These are phyloP conservation scores for Pachyrhizus erosus DNA, from an alignment of 306 rosid genomes.

Conservation along the genomic window DNA sequence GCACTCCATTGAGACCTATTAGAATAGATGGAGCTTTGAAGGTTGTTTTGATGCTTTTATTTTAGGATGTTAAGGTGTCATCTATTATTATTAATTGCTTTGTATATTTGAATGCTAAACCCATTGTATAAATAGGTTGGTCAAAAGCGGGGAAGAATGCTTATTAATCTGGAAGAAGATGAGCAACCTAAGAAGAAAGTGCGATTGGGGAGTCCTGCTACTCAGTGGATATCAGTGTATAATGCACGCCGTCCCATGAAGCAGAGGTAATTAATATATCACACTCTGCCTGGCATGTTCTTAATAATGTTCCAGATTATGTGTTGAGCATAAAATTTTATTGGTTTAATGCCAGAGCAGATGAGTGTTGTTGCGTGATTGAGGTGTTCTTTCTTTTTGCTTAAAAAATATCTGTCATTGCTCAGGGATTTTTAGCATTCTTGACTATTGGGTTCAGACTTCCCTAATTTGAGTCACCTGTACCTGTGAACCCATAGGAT, in stretches of 20 bases:
- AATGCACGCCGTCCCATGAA: slow-evolving; percentile 97
- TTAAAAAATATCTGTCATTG: background rate
- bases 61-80: background rate
- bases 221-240: slow-evolving; percentile 95
- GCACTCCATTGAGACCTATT: slow-evolving; percentile 74
- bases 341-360: background rate
- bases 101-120: slow-evolving; percentile 28
- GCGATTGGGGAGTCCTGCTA: slow-evolving; percentile 89
- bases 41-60: slow-evolving; percentile 51
- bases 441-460: background rate
- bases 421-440: slow-evolving; percentile 2
- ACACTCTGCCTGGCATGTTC: slow-evolving; percentile 10
- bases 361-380: slow-evolving; percentile 25
- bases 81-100: background rate
- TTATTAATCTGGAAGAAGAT: slow-evolving; percentile 84
- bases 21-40: slow-evolving; percentile 94
- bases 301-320: slow-evolving; percentile 10
- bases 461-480: background rate
- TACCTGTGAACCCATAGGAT: background rate
- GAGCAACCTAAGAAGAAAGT: slow-evolving; percentile 97
- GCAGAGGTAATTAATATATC: slow-evolving; percentile 70
- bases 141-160: slow-evolving; percentile 84
- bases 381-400: slow-evolving; percentile 9
- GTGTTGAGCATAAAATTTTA: background rate
- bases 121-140: slow-evolving; percentile 67